A percentile compares a stretch with the other conserved stretches of the same genome.
These are phyloP conservation scores for Spathaspora boniae DNA, from an alignment of 805 yeast genomes.

Conservation along the genomic window DNA sequence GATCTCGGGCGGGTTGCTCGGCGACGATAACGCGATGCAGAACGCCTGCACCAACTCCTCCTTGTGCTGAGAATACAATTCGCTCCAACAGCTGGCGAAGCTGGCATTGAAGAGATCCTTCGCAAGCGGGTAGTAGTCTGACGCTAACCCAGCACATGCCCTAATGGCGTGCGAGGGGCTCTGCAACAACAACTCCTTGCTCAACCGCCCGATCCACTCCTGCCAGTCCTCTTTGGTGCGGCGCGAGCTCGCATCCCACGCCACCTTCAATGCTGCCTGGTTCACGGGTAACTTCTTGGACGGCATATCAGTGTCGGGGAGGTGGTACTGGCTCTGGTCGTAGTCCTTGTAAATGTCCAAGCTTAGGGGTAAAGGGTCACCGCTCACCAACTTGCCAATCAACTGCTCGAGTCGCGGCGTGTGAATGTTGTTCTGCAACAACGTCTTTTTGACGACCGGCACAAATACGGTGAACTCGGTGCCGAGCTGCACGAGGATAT, in stretches of 20 bases:
- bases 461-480: slow-evolving; percentile 81
- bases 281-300: slow-evolving; percentile 71
- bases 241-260: slow-evolving; percentile 90
- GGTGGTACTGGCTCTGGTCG: slow-evolving; percentile 44
- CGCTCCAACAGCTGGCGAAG: slow-evolving; percentile 95
- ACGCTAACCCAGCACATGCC: slow-evolving; percentile 88
- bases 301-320: slow-evolving; percentile 62
- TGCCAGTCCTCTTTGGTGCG: slow-evolving; percentile 96
- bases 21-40: slow-evolving; percentile 82
- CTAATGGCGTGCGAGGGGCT: slow-evolving; percentile 93
- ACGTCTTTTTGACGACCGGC: slow-evolving; percentile 70
- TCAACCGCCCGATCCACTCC: slow-evolving; percentile 88
- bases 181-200: slow-evolving; percentile 82
- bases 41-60: slow-evolving; percentile 84
- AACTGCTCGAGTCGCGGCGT: slow-evolving; percentile 76
- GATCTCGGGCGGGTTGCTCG: slow-evolving; percentile 93
- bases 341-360: slow-evolving; percentile 65
- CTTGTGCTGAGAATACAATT: slow-evolving; percentile 81
- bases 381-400: slow-evolving; percentile 70
- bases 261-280: slow-evolving; percentile 62
- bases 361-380: slow-evolving; percentile 82
- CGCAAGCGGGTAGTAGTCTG: slow-evolving; percentile 83
- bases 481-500: slow-evolving; percentile 76
- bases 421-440: slow-evolving; percentile 61
- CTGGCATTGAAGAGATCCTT: slow-evolving; percentile 90